Base-by-base conservation (phyloP, 1,284 basidiomycete species). In the Ceratobasidium theobromae region DNA sequence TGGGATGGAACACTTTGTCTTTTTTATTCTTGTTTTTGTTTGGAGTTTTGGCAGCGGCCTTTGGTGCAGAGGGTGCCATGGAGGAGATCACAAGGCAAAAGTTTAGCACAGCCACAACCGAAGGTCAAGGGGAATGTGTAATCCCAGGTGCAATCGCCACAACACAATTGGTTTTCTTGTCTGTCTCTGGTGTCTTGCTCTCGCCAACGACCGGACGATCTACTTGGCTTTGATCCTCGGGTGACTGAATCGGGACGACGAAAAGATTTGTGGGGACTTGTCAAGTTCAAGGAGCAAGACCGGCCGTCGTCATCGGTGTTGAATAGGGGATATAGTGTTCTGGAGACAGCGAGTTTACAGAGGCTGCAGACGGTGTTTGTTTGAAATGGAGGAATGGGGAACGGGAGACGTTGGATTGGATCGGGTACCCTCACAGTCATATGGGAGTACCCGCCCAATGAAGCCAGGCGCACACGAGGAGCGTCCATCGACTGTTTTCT, bases 1-100 rank as follows among this genome's bases (percentile, higher is more conserved):
- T 80, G 3, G 90, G 90, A 73, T 93, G 90, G 70, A 88, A 88
- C 9, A 91, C 72, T 72, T 91, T 91, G 72, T 89, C 87, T 76
- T 85, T 89, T 66, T 68, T 62, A 72, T 71, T 30, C 65, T 60
- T 45, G 45, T 30, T 43, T 60, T 60, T 68, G 57, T 27, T 33
- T 28, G 43, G 8, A 60, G 30, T 6, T 40, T 64, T 64, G 23
- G 46, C 46, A 18, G 35, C 4, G 25, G 58, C n/a, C 33, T 62
- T 62, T 2, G 58, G 46, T 46, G 46, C 35, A 14, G 58, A 51
- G 21, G 58, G 58, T 40, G 58, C 58, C 58, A 64, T 64, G 46
- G 38, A 40, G 35, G 30, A 38, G 25, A 5, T 48, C 27, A 48
- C 2, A 38, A 25, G 30, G 11, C 32, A 64, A 52, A 64, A 52